Conservation (phyloP, 805 yeast species). For the Yarrowia sp. region DNA sequence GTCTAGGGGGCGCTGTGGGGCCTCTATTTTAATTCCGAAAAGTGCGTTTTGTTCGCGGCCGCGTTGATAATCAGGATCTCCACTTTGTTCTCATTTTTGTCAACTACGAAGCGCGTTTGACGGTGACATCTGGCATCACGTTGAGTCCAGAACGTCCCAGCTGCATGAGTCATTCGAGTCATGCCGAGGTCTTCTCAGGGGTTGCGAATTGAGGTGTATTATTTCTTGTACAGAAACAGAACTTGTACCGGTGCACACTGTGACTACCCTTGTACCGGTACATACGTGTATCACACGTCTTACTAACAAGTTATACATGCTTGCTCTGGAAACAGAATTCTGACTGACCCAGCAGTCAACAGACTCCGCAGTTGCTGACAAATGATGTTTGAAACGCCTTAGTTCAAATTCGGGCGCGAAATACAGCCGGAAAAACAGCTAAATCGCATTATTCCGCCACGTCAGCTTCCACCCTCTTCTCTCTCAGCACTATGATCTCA, state of each 20-base stretch:
- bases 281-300: no score
- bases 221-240: no score
- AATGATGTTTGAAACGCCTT: no score
- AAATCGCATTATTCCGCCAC: no score
- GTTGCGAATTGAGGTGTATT: neutral
- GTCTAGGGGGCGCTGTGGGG: neutral
- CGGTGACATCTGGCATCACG: neutral
- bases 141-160: slow-evolving; percentile 9
- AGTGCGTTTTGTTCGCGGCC: neutral
- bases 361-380: neutral
- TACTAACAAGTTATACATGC: neutral
- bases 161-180: slow-evolving; percentile 18
- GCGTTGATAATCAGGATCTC: neutral
- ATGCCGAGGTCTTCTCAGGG: slow-evolving; percentile 9
- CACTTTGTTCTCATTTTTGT: no score
- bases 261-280: no score
- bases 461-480: neutral
- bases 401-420: no score
- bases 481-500: slow-evolving; percentile 12
- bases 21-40: neutral
- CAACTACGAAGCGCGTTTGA: no score
- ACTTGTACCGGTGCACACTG: no score
- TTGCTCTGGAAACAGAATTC: neutral
- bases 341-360: neutral
- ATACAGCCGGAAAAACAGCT: neutral